Evolutionary conservation across 352 stramenopile genomes (phyloP).

Genomic region (Pythium scleroteichum): DNA sequence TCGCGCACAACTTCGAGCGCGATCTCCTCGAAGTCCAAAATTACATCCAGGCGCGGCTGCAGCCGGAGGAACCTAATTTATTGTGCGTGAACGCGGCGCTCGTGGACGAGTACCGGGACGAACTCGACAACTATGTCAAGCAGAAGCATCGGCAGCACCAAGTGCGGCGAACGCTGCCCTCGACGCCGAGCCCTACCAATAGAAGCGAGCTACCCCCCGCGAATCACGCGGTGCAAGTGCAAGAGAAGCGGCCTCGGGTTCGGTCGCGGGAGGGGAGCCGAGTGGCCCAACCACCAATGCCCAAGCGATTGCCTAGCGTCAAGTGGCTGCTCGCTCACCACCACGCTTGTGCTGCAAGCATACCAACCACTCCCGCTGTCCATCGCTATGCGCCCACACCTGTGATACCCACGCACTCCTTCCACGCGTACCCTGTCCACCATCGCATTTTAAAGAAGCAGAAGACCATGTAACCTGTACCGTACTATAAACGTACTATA

Average conservation of each 20-base stretch:
- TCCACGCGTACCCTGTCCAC: background rate
- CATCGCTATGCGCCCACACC: background rate
- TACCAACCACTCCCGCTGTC: background rate
- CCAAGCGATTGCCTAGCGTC: conserved; percentile 13
- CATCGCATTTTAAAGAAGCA: conserved; percentile 30
- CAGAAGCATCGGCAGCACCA: conserved; percentile 24
- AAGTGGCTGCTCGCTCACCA: conserved; percentile 19
- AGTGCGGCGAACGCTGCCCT: conserved; percentile 16
- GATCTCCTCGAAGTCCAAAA: conserved; percentile 25
- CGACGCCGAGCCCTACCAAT: background rate
- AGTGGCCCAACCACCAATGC: background rate
- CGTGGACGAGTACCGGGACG: conserved; percentile 27
- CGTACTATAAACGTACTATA: too few species aligned
- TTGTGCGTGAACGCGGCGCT: conserved; percentile 24
- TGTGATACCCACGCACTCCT: background rate
- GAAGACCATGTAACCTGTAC: conserved; percentile 29
- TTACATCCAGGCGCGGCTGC: conserved; percentile 28
- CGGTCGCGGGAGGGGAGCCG: too few species aligned
- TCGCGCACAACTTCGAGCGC: conserved; percentile 19
- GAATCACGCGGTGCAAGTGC: background rate
- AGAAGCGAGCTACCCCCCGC: background rate
- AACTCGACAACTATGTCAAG: conserved; percentile 28
- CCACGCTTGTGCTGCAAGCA: background rate
- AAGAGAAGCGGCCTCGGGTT: too few species aligned
- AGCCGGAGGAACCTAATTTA: conserved; percentile 19